Base-by-base conservation (phyloP, 805 yeast genomes). In the Ogataea saltuana region DNA sequence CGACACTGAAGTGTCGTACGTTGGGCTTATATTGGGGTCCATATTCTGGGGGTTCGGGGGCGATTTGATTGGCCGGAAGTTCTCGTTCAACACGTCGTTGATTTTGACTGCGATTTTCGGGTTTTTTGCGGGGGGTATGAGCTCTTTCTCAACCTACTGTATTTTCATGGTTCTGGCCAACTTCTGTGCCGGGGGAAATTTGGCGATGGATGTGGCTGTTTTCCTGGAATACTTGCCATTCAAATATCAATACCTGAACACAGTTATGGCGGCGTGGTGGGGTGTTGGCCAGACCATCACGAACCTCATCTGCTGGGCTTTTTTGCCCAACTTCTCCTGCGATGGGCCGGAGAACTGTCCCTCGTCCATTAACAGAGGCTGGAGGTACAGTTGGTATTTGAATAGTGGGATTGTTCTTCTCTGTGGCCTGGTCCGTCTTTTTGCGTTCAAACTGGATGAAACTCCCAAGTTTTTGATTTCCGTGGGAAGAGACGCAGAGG, bases 181-280 rank as follows among this genome's bases (percentile, higher is more conserved):
- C 31, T 70, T 70, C 36, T 71, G 71, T 5, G 70, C 72, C 11
- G 81, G 81, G 20, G 82, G 81, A n/a, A 77, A 77, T 49, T 60
- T 75, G 45, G 75, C 72, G 4, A 56, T 75, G 39, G 80, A 75
- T 49, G 68, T 76, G 4, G 65, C 76, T 25, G 69, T 72, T 7
- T 73, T 72, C 48, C 54, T 75, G 16, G 79, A 75, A 50, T 74
- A 70, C 44, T 59, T 76, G 45, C 81, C 81, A 2, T 60, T 64
- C 42, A 67, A 67, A 33, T 56, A 68, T 50, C 76, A 75, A 46
- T 75, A 74, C 70, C 57, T 74, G 44, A 62, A 72, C 35, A 74
- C 80, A 1, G 67, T 74, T 35, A 65, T 77, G 54, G 76, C 80
- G 17, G 60, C 70, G 39, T 78, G 72, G 75, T 77, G 82, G 82